Base-by-base conservation (phyloP, 2,329 filamentous ascomycete species). In the Corynespora cassiicola region DNA sequence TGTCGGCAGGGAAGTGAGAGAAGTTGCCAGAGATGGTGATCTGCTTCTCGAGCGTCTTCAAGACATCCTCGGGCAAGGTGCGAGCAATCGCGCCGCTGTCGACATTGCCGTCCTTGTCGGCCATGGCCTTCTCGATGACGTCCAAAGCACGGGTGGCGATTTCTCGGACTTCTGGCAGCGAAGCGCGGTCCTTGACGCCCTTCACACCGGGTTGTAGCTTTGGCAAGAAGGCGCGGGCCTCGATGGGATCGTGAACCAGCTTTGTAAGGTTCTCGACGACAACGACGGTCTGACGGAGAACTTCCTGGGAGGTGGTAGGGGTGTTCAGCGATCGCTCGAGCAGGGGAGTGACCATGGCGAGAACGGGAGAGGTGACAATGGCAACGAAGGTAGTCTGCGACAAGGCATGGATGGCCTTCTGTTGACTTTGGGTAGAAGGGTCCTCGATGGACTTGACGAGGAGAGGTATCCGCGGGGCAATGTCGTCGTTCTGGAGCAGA, bases 371-470 rank as follows among this genome's bases (percentile, higher is more conserved):
- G 9, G 90, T 96, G 56, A 99, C 94, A 50, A 95, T 81, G 39
- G 94, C 91, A 36, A 99, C 94, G 56, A 99, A 99, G n/a, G 94
- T 99, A 8, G 94, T 99, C 75, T 95, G 90, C 4, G 91, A 96
- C 29, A 99, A 79, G 29, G 91, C 94, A 65, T 96, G 94, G 52
- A 99, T 97, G 20, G 94, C 91, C 76, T 96, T 96, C 67, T 96
- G 89, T 39, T 95, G 80, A 18, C 87, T 90, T 69, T 95, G 84
- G 10, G 88, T 78, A 8, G 90, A 96, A 5, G 94, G 94, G 58
- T 96, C 85, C 68, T 96, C 89, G 86, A 99, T 96, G 31, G 90
- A 88, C 66, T 95, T 90, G 70, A 99, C 85, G 31, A 99, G 80
- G 3, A 97, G 83, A 6, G 92, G 90, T 60, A 99, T 91, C 60